Conservation (phyloP, 148 eudicot genomes). For the Vaccinium myrtillus region DNA sequence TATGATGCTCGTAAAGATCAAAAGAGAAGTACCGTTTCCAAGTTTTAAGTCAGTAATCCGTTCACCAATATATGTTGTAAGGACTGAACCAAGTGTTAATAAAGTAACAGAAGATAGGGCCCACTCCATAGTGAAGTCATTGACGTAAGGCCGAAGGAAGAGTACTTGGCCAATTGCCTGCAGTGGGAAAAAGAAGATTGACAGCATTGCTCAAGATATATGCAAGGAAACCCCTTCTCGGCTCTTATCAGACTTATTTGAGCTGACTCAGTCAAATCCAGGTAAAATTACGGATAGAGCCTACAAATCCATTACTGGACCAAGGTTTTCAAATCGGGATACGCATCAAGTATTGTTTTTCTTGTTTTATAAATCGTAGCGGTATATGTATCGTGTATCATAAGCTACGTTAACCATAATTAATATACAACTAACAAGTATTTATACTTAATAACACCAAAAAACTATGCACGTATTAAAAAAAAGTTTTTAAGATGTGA, state of each 20-base stretch:
- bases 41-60: conserved; percentile 91
- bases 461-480: too few species aligned
- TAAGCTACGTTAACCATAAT: too few species aligned
- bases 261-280: neutral
- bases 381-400: too few species aligned
- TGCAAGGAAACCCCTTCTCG: neutral
- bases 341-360: too few species aligned
- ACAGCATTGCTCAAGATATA: neutral
- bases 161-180: conserved; percentile 99
- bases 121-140: conserved; percentile 91
- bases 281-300: neutral
- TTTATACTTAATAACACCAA: too few species aligned
- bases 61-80: conserved; percentile 92
- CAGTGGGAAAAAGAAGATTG: conserved; percentile 10
- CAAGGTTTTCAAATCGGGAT: too few species aligned
- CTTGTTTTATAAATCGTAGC: too few species aligned
- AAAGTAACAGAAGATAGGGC: conserved; percentile 71
- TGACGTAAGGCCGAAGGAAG: conserved; percentile 92
- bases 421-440: too few species aligned
- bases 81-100: conserved; percentile 90
- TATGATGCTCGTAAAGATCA: conserved; percentile 96
- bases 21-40: conserved; percentile 95
- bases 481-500: too few species aligned
- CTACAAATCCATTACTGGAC: neutral
- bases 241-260: neutral